These are phyloP conservation scores for Colletotrichum plurivorum DNA, from an alignment of 2,329 filamentous ascomycete genomes.

Conservation along the genomic window DNA sequence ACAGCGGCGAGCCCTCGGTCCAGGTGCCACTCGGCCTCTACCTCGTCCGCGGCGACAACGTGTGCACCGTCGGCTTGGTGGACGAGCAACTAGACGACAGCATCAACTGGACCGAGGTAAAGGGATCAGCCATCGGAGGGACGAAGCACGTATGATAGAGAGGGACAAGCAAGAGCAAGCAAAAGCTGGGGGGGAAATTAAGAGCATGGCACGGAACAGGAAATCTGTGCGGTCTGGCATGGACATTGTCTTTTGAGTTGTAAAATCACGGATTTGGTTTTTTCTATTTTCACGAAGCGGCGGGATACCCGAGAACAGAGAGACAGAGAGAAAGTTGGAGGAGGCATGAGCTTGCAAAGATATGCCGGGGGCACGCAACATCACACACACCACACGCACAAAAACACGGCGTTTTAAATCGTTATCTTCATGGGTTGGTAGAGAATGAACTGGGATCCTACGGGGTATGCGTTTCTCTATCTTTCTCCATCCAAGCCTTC, in stretches of 20 bases:
- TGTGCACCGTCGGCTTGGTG: conserved; percentile 89
- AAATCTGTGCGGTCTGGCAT: conserved; percentile 34
- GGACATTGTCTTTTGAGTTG: conserved; percentile 5
- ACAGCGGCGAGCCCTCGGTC: conserved; percentile 85
- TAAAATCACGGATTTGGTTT: conserved; percentile 6
- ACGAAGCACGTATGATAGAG: conserved; percentile 78
- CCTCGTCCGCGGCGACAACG: conserved; percentile 93
- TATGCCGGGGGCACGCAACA: background rate
- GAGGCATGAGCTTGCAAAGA: conserved; percentile 28
- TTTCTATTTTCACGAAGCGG: conserved; percentile 44
- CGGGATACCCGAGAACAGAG: conserved; percentile 33
- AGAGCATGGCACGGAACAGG: too few species aligned
- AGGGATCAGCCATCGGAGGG: conserved; percentile 84
- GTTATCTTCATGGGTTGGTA: conserved; percentile 39
- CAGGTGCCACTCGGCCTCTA: conserved; percentile 90
- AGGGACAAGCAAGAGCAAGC: background rate
- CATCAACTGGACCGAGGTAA: conserved; percentile 94
- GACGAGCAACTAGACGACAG: conserved; percentile 90
- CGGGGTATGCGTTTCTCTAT: conserved; percentile 38
- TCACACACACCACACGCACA: conserved; percentile 20
- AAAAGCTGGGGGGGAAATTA: too few species aligned
- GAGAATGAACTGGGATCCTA: conserved; percentile 42
- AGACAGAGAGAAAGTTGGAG: conserved; percentile 3
- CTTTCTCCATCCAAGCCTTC: conserved; percentile 30
- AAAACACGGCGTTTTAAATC: conserved; percentile 36